Base-by-base conservation (phyloP, 495 filamentous ascomycete species). In the Lasiosphaeria miniovina region DNA sequence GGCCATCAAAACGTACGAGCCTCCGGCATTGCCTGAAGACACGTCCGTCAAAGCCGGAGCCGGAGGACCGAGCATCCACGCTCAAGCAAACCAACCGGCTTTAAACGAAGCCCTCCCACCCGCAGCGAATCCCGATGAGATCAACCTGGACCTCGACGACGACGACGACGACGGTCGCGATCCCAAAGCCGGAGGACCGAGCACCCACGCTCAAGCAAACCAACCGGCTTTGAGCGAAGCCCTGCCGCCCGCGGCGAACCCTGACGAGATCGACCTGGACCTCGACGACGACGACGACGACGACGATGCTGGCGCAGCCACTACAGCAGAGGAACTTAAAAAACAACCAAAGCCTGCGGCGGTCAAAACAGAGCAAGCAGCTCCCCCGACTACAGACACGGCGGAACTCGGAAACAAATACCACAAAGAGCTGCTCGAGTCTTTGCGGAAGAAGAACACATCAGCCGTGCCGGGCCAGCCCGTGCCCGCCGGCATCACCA, bases 1-100 rank as follows among this genome's bases (percentile, higher is more conserved):
- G 3, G 93, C 93, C 8, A 67, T 86, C 3, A 84, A 94, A 59
- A 72, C 80, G 0, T 89, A 94, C 70, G 76, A 80, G 15, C 53
- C 60, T 6, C 65, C 68, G 14, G 34, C 35, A 12, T 71, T 77
- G 1, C n/a, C 14, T 0, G 4, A 8, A 12, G 35, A 12, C 24
- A 35, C 46, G 54, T 32, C n/a, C 33, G 31, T 31, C 6, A 31
- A 8, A 31, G 6, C 43, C 9, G 10, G 52, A 49, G 33, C 48
- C 7, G 15, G 57, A 24, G 57, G 40, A 32, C 34, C 64, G 34
- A n/a, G 36, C n/a, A n/a, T 24, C 24, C 24, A 24, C 24, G 2
- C 24, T 24, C 24, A 24, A 24, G 24, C 24, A 24, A 24, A 24
- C 24, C 24, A 24, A 24, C 24, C 53, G 17, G 54, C 43, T n/a